phyloP scores from a whole-genome alignment of 1,284 basidiomycete genomes.

The Ustilago crameri region DNA sequence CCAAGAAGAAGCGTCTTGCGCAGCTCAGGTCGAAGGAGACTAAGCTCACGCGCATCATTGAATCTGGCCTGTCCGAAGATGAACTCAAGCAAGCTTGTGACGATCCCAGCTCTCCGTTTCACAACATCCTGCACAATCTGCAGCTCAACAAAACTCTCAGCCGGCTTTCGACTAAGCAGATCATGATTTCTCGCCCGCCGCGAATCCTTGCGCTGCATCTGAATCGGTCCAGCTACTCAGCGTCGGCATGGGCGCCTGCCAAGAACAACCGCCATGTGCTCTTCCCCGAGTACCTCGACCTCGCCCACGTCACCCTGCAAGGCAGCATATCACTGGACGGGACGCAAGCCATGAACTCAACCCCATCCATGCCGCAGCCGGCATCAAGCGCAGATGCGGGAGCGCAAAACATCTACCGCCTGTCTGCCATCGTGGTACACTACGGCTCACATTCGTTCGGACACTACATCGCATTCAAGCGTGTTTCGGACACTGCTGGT shows the following conservation, averaged over 20 bases:
- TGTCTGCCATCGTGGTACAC: constrained; percentile 62
- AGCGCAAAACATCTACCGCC: constrained; percentile 35
- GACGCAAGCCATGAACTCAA: constrained; percentile 23
- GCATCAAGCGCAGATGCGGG: not conserved
- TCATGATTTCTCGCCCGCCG: constrained; percentile 62
- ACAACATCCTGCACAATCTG: constrained; percentile 25
- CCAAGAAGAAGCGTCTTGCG: constrained; percentile 40
- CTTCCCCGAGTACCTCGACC: constrained; percentile 60
- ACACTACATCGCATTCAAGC: constrained; percentile 65
- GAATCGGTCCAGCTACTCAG: constrained; percentile 58
- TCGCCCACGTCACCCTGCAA: constrained; percentile 49
- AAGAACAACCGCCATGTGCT: constrained; percentile 63
- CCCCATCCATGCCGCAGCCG: not conserved
- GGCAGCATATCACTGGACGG: constrained; percentile 47
- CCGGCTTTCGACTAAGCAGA: constrained; percentile 60
- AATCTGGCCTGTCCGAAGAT: constrained; percentile 53
- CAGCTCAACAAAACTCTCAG: constrained; percentile 45
- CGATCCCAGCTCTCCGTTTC: constrained; percentile 25
- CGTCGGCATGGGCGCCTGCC: constrained; percentile 51
- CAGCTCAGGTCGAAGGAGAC: constrained; percentile 31
- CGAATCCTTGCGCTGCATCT: constrained; percentile 60
- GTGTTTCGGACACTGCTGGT: constrained; percentile 1
- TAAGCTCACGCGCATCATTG: constrained; percentile 33
- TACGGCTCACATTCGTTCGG: constrained; percentile 65
- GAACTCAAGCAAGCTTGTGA: constrained; percentile 43